Percentiles rank a stretch among this genome's conserved stretches.
These are phyloP conservation scores for Tuctoria greenei DNA, from an alignment of 176 grass and related monocot species.

Conservation along the genomic window DNA sequence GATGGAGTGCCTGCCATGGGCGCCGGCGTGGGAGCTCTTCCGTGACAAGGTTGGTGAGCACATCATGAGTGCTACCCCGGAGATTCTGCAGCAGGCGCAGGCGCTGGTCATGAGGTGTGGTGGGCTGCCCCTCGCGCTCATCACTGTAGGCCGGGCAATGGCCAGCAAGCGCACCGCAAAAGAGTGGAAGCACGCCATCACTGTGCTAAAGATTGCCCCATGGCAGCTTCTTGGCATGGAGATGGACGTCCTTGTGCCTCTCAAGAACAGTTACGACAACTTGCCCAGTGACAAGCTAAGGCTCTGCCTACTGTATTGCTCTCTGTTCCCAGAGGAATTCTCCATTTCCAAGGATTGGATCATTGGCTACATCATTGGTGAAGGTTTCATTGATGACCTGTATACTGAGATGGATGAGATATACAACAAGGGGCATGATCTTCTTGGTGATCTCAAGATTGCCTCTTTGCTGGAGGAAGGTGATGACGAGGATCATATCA, in stretches of 20 bases:
- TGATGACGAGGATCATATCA: conserved; percentile 69
- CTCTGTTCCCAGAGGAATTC: conserved; percentile 78
- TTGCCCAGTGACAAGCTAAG: conserved; percentile 69
- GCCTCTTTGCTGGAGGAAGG: conserved; percentile 71
- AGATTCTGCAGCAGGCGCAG: conserved; percentile 53
- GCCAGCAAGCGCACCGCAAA: conserved; percentile 76
- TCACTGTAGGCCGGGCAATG: conserved; percentile 77
- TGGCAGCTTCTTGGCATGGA: conserved; percentile 91
- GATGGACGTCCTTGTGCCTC: conserved; percentile 52
- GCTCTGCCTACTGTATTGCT: conserved; percentile 75
- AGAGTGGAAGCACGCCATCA: conserved; percentile 91
- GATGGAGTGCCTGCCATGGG: conserved; percentile 67
- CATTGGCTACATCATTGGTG: conserved; percentile 90
- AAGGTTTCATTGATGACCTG: conserved; percentile 83
- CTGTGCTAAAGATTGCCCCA: conserved; percentile 66
- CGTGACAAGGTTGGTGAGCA: conserved; percentile 72
- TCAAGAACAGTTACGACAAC: conserved; percentile 80
- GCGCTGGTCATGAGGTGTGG: conserved; percentile 59
- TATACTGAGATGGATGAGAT: conserved; percentile 90
- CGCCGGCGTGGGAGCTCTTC: conserved; percentile 68
- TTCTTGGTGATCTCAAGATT: conserved; percentile 81
- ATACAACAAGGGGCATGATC: conserved; percentile 82
- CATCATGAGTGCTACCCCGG: conserved; percentile 40
- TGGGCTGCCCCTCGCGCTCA: conserved; percentile 73
- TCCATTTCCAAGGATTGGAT: conserved; percentile 83